A percentile compares a stretch with the other conserved stretches of the same genome.
Evolutionary conservation across 345 rosid species (phyloP).

Genomic region (Citrus reticulata): DNA sequence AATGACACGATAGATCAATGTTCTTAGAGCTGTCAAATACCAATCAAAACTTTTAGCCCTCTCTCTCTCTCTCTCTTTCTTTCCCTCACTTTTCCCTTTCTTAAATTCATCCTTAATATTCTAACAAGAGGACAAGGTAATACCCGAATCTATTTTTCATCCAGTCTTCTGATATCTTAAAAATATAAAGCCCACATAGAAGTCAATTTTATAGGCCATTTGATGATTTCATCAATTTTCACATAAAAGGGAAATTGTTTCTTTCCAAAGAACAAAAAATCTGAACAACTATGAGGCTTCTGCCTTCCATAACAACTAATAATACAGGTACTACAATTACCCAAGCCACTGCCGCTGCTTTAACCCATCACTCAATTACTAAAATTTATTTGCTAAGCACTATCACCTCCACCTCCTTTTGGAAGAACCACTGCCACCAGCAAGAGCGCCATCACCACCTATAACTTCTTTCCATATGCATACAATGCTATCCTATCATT

Average conservation of each 20-base stretch:
- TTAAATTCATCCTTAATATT: not conserved
- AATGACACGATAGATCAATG: not conserved
- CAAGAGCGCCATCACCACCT: not conserved
- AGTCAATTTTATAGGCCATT: not conserved
- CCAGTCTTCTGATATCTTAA: not conserved
- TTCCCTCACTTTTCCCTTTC: not conserved
- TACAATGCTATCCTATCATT: not conserved
- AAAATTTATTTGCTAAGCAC: not conserved
- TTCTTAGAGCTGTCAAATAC: conserved; percentile 1
- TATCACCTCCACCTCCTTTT: not conserved
- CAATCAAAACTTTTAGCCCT: not conserved
- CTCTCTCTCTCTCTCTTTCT: not conserved
- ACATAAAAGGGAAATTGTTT: not conserved
- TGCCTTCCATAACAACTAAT: not conserved
- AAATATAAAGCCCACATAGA: too few relatives aligned
- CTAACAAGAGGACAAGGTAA: not conserved
- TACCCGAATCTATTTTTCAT: not conserved
- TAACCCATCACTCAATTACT: not conserved
- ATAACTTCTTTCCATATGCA: not conserved
- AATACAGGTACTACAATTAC: not conserved
- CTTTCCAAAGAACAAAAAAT: not conserved
- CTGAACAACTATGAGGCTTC: not conserved
- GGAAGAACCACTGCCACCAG: not conserved
- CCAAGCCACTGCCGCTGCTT: not conserved
- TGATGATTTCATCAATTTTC: not conserved